A percentile compares a stretch with the other conserved stretches of the same genome.
These are phyloP conservation scores for Mucor indicus DNA, from an alignment of 371 early-diverging fungal genomes.

Conservation along the genomic window DNA sequence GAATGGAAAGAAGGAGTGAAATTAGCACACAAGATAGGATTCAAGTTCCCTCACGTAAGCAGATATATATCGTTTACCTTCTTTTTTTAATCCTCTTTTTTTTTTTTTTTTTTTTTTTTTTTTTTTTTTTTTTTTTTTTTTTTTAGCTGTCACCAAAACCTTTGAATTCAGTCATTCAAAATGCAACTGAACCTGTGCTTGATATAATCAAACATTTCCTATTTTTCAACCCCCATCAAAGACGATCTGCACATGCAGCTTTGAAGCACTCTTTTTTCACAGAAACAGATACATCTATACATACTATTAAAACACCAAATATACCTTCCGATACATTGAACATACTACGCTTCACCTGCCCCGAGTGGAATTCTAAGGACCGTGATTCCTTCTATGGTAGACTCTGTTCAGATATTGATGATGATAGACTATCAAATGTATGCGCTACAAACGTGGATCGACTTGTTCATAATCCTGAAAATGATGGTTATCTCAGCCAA, in stretches of 20 bases:
- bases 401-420: slow-evolving; percentile 1
- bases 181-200: slow-evolving; percentile 62
- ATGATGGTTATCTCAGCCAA: slow-evolving; percentile 10
- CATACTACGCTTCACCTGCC: slow-evolving; percentile 21
- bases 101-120: neutral
- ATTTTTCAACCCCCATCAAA: slow-evolving; percentile 79
- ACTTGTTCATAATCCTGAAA: neutral
- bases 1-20: slow-evolving; percentile 70
- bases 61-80: neutral
- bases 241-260: slow-evolving; percentile 77
- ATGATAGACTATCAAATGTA: slow-evolving; percentile 6
- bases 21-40: slow-evolving; percentile 61
- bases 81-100: too few relatives aligned
- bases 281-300: slow-evolving; percentile 11
- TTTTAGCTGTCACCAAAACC: slow-evolving; percentile 50
- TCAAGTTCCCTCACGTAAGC: slow-evolving; percentile 61
- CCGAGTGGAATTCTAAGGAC: slow-evolving; percentile 18
- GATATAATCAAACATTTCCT: slow-evolving; percentile 81
- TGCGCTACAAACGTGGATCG: too few relatives aligned
- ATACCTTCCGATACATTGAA: slow-evolving; percentile 3
- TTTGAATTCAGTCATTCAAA: slow-evolving; percentile 58
- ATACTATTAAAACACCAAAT: too few relatives aligned
- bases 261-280: slow-evolving; percentile 70
- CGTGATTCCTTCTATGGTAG: slow-evolving; percentile 8
- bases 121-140: slow-evolving; percentile 11